phyloP scores from a whole-genome alignment of 1,284 basidiomycete genomes.

The Gastroboletus turbinatus region DNA sequence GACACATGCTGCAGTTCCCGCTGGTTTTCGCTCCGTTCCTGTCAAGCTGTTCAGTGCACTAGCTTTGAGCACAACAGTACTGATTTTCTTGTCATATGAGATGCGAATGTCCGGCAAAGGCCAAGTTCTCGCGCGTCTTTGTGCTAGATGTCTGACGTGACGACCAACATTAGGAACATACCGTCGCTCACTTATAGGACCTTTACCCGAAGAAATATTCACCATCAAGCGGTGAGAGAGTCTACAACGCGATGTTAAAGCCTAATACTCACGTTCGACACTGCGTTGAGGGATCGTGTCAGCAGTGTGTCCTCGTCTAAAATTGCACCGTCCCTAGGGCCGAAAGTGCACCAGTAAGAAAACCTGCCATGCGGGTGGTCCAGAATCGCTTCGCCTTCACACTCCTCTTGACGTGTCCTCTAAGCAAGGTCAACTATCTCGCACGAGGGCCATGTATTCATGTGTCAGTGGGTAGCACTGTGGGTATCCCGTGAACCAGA shows the following conservation, averaged over 20 bases:
- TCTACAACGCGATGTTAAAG: slow-evolving; percentile 19
- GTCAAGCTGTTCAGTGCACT: slow-evolving; percentile 11
- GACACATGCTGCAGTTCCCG: slow-evolving; percentile 14
- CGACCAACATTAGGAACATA: background rate
- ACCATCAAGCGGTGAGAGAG: slow-evolving; percentile 23
- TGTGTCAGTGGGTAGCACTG: background rate
- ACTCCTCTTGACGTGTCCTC: background rate
- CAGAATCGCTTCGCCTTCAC: background rate
- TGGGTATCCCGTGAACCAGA: slow-evolving; percentile 2
- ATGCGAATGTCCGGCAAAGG: background rate
- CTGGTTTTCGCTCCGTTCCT: slow-evolving; percentile 17
- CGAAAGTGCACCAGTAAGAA: slow-evolving; percentile 1
- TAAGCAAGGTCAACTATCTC: background rate
- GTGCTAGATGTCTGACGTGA: background rate
- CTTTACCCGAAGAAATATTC: slow-evolving; percentile 4
- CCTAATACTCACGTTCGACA: slow-evolving; percentile 12
- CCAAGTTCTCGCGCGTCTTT: background rate
- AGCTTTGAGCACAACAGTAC: slow-evolving; percentile 3
- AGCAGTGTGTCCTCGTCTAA: background rate
- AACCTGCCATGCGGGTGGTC: background rate
- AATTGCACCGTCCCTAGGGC: background rate
- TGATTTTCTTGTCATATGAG: slow-evolving; percentile 1
- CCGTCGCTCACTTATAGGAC: background rate
- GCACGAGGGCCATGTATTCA: slow-evolving; percentile 1
- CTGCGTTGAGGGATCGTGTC: slow-evolving; percentile 2